A percentile compares a stretch with the other conserved stretches of the same genome.
These are phyloP conservation scores for Cytospora chrysosperma DNA, from an alignment of 2,329 filamentous ascomycete species.

Conservation along the genomic window DNA sequence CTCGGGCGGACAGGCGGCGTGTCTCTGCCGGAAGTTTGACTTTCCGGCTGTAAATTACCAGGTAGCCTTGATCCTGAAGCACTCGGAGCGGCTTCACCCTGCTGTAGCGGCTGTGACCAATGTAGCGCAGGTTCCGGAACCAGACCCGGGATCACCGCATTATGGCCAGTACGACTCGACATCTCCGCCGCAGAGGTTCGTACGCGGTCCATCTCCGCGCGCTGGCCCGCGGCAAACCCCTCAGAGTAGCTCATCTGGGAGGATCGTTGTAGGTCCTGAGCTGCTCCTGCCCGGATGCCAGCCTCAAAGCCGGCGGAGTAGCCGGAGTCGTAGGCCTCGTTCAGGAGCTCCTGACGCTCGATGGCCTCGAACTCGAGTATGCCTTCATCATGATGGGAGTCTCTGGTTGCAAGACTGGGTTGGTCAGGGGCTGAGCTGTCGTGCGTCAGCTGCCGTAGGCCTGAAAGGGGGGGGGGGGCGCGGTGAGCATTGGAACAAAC, in stretches of 20 bases:
- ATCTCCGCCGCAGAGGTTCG: neutral
- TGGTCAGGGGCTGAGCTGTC: neutral
- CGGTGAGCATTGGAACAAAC: too few relatives aligned
- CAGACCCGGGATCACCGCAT: neutral
- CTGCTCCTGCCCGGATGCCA: neutral
- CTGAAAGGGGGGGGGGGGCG: neutral
- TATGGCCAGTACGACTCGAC: neutral
- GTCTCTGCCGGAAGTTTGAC: neutral
- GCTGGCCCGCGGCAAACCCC: slow-evolving; percentile 4
- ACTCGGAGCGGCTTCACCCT: too few relatives aligned
- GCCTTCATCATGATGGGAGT: neutral
- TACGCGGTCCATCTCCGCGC: slow-evolving; percentile 3
- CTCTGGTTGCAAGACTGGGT: too few relatives aligned
- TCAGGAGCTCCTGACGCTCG: neutral
- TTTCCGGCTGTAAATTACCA: neutral
- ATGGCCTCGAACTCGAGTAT: neutral
- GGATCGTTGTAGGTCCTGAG: neutral
- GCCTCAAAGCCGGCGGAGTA: slow-evolving; percentile 1
- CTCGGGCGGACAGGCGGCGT: neutral
- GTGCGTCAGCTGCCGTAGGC: neutral
- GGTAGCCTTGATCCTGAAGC: neutral
- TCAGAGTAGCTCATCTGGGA: neutral
- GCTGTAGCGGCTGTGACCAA: neutral
- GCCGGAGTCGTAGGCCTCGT: slow-evolving; percentile 8
- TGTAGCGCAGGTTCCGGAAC: neutral